A percentile compares a stretch with the other conserved stretches of the same genome.
phyloP scores from a whole-genome alignment of 148 eudicot genomes.

The Cornus controversa region DNA sequence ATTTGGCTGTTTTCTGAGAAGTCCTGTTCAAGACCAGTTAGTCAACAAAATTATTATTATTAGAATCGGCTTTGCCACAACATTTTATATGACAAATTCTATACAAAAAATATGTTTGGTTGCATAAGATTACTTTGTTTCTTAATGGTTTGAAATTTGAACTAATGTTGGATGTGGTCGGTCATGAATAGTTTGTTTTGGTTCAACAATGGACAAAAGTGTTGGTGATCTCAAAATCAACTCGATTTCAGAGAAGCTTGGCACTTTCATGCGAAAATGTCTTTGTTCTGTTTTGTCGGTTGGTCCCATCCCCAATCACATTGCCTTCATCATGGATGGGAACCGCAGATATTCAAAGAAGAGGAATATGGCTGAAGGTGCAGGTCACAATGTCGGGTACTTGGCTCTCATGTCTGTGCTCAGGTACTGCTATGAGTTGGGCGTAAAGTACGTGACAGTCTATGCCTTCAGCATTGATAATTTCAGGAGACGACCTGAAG shows the following conservation, averaged over 20 bases:
- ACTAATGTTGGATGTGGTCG: too few relatives aligned
- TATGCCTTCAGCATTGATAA: conserved; percentile 70
- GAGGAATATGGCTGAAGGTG: conserved; percentile 37
- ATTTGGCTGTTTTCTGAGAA: too few relatives aligned
- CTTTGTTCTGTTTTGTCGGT: conserved; percentile 37
- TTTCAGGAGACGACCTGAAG: conserved; percentile 54
- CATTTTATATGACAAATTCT: too few relatives aligned
- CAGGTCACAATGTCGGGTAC: conserved; percentile 45
- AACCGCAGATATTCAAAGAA: conserved; percentile 60
- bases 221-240: not conserved
- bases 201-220: not conserved
- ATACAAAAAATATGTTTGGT: too few relatives aligned
- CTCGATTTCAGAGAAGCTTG: conserved; percentile 6
- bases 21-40: too few relatives aligned
- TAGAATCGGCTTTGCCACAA: too few relatives aligned
- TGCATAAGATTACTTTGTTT: too few relatives aligned
- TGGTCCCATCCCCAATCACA: conserved; percentile 55
- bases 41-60: too few relatives aligned
- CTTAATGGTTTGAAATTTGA: not conserved
- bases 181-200: not conserved
- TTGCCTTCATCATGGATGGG: conserved; percentile 72
- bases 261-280: conserved; percentile 27
- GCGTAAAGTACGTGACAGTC: conserved; percentile 44
- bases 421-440: conserved; percentile 51
- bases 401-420: conserved; percentile 45